Conservation (phyloP, 768 basidiomycete genomes). For the Baorangia bicolor region DNA sequence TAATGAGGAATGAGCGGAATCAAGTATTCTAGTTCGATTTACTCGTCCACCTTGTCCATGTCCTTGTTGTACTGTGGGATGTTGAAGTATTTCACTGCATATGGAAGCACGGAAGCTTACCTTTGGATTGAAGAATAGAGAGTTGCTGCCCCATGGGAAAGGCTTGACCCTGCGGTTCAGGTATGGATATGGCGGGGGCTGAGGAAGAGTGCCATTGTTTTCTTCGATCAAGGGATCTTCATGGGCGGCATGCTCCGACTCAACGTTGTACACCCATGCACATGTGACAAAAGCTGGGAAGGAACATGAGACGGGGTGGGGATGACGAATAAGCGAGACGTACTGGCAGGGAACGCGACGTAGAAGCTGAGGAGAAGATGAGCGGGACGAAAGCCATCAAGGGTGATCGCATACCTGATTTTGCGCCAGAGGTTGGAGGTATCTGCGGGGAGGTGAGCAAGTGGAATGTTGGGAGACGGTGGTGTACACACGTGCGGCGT, state of each 20-base stretch:
- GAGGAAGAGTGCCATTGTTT: constrained; percentile 70
- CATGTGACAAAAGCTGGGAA: constrained; percentile 23
- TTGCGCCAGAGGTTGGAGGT: constrained; percentile 83
- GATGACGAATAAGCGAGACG: constrained; percentile 29
- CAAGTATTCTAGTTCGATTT: neutral
- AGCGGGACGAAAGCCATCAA: neutral
- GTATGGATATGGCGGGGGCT: constrained; percentile 71
- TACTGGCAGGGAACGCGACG: constrained; percentile 74
- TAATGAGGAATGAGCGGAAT: neutral
- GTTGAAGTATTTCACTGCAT: constrained; percentile 1
- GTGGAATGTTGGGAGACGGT: neutral
- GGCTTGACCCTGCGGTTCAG: constrained; percentile 75
- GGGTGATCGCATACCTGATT: constrained; percentile 60
- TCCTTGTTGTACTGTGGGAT: constrained; percentile 61
- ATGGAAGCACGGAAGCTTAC: constrained; percentile 40
- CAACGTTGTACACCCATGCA: constrained; percentile 51
- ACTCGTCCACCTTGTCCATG: constrained; percentile 39
- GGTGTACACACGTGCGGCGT: constrained; percentile 56
- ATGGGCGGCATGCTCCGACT: constrained; percentile 69
- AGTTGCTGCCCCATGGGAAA: constrained; percentile 85
- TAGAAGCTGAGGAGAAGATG: constrained; percentile 51
- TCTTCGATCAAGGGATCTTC: constrained; percentile 66
- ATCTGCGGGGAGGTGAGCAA: constrained; percentile 41
- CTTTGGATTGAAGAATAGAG: constrained; percentile 76
- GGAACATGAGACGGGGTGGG: constrained; percentile 12